phyloP scores from a whole-genome alignment of 768 basidiomycete species.

The Cystobasidium tubakii region DNA sequence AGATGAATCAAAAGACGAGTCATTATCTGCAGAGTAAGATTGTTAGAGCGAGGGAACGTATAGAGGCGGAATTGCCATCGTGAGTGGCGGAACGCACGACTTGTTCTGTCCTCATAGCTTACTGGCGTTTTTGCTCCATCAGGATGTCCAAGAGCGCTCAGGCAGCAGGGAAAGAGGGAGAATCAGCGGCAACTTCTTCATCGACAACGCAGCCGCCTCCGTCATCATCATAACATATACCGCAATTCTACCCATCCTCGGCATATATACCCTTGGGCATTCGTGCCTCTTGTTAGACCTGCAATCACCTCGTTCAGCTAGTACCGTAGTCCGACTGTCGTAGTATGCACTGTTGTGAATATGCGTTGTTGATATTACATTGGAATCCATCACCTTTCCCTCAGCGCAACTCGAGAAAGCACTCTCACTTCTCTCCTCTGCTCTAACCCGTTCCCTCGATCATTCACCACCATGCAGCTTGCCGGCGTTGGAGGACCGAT shows the following conservation, averaged over 20 bases:
- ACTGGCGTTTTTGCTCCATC: too few relatives aligned
- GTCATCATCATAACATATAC: not conserved
- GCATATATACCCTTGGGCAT: not conserved
- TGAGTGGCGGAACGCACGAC: not conserved
- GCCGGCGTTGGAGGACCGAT: slow-evolving; percentile 1
- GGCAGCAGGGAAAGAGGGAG: slow-evolving; percentile 2
- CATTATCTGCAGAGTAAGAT: slow-evolving; percentile 95
- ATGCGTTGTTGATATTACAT: not conserved
- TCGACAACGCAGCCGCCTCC: not conserved
- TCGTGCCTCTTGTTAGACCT: not conserved
- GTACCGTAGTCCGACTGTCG: not conserved
- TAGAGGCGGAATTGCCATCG: slow-evolving; percentile 69
- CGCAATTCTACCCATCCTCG: too few relatives aligned
- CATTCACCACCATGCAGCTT: not conserved
- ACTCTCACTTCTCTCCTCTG: not conserved
- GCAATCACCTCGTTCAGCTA: not conserved
- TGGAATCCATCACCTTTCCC: not conserved
- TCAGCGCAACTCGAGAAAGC: not conserved
- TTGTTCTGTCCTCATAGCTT: too few relatives aligned
- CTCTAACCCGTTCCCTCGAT: not conserved
- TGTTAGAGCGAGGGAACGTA: slow-evolving; percentile 84
- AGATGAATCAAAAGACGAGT: slow-evolving; percentile 59
- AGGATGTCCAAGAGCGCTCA: slow-evolving; percentile 9
- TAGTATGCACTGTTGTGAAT: not conserved
- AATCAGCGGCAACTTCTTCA: not conserved